A percentile compares a stretch with the other conserved stretches of the same genome.
These are phyloP conservation scores for Quercus tomentella DNA, from an alignment of 331 rosid species.

Conservation along the genomic window DNA sequence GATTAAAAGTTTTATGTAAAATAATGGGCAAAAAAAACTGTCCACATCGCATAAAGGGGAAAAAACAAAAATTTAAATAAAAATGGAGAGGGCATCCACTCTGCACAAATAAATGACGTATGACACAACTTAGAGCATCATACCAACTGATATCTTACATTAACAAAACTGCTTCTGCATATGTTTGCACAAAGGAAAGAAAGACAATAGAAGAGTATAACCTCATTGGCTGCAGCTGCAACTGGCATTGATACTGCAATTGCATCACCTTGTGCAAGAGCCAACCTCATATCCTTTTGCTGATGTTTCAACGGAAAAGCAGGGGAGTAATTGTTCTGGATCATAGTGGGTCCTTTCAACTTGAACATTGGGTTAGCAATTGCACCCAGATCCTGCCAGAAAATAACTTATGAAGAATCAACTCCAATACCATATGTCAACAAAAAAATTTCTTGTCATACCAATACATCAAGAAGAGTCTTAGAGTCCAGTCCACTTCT, in stretches of 20 bases:
- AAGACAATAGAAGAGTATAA: slow-evolving; percentile 7
- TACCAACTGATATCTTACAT: background rate
- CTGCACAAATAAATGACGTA: too few relatives aligned
- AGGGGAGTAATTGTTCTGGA: slow-evolving; percentile 57
- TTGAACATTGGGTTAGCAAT: slow-evolving; percentile 70
- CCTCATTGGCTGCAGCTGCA: slow-evolving; percentile 92
- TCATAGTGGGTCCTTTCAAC: slow-evolving; percentile 78
- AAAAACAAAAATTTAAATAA: too few relatives aligned
- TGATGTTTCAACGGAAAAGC: slow-evolving; percentile 93
- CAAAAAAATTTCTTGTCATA: slow-evolving; percentile 26
- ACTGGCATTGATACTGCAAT: slow-evolving; percentile 74
- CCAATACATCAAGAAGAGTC: slow-evolving; percentile 78
- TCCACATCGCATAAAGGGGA: too few relatives aligned
- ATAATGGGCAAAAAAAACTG: too few relatives aligned
- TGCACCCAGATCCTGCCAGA: slow-evolving; percentile 67
- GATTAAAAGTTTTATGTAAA: too few relatives aligned
- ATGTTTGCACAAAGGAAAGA: background rate
- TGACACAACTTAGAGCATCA: too few relatives aligned
- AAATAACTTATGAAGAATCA: slow-evolving; percentile 12
- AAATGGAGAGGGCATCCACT: too few relatives aligned
- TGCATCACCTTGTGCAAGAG: slow-evolving; percentile 85
- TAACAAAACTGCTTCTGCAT: background rate
- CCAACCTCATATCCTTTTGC: slow-evolving; percentile 92
- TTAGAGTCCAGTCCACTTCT: slow-evolving; percentile 63
- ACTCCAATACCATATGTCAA: background rate